These are phyloP conservation scores for Ustilago esculenta DNA, from an alignment of 1,284 basidiomycete genomes.

Conservation along the genomic window DNA sequence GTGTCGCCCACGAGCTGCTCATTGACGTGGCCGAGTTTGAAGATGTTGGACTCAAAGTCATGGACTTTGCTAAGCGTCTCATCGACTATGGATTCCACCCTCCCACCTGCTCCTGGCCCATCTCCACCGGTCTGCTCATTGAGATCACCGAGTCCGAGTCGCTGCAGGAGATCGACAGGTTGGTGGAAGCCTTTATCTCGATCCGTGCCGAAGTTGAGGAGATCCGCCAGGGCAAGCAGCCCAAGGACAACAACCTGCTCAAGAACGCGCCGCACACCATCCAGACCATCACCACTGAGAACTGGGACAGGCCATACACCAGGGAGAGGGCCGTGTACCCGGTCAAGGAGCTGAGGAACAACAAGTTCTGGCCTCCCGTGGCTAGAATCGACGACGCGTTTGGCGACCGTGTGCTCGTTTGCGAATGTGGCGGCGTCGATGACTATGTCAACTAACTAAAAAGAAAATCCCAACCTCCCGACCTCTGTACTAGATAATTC, in stretches of 20 bases:
- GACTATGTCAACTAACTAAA: constrained; percentile 46
- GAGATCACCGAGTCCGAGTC: constrained; percentile 66
- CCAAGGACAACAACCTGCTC: constrained; percentile 75
- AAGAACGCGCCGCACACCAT: constrained; percentile 94
- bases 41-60: constrained; percentile 84
- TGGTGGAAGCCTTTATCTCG: constrained; percentile 95
- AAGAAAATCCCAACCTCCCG: no score
- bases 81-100: constrained; percentile 71
- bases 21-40: constrained; percentile 96
- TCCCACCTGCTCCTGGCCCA: constrained; percentile 66
- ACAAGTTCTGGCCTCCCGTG: constrained; percentile 65
- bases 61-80: constrained; percentile 93
- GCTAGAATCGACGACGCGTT: constrained; percentile 61
- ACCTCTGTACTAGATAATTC: not conserved
- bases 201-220: constrained; percentile 92
- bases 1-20: constrained; percentile 93
- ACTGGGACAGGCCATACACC: constrained; percentile 77
- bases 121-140: constrained; percentile 63
- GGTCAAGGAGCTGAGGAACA: constrained; percentile 43
- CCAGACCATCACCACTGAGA: constrained; percentile 76
- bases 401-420: constrained; percentile 55
- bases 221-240: constrained; percentile 81
- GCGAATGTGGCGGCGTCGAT: constrained; percentile 58
- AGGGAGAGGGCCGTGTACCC: constrained; percentile 61
- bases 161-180: constrained; percentile 71